Evolutionary conservation across 805 yeast genomes (phyloP).

Genomic region (Candida nanaspora): DNA sequence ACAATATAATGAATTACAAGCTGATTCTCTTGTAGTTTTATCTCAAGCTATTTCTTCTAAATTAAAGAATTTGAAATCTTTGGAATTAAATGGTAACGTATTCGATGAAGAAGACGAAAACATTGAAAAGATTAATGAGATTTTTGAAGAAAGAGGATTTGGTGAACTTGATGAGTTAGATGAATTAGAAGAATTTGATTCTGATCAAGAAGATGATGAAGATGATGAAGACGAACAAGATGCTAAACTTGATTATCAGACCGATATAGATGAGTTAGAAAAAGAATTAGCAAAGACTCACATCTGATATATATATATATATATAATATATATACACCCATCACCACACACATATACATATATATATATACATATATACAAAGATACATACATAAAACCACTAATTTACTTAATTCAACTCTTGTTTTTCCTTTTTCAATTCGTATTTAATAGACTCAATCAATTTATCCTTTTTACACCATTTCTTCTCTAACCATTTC

Average conservation of each 20-base stretch:
- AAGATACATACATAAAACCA: no score
- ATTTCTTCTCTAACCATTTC: slow-evolving; percentile 67
- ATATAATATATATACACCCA: neutral
- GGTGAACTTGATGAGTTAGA: slow-evolving; percentile 92
- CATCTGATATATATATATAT: slow-evolving; percentile 8
- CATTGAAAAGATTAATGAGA: slow-evolving; percentile 49
- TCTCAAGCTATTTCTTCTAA: slow-evolving; percentile 44
- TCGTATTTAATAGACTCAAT: slow-evolving; percentile 31
- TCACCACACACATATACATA: neutral
- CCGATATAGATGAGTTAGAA: slow-evolving; percentile 39
- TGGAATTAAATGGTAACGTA: slow-evolving; percentile 91
- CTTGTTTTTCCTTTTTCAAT: neutral
- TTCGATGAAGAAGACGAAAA: slow-evolving; percentile 81
- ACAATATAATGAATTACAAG: slow-evolving; percentile 84
- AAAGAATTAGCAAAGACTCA: slow-evolving; percentile 40
- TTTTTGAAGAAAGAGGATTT: slow-evolving; percentile 64
- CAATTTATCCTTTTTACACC: slow-evolving; percentile 63
- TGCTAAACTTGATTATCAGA: slow-evolving; percentile 38
- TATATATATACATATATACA: no score
- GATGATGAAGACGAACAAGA: slow-evolving; percentile 50
- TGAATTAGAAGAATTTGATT: slow-evolving; percentile 81
- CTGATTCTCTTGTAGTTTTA: slow-evolving; percentile 53
- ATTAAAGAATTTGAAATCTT: slow-evolving; percentile 50
- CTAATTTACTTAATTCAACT: neutral
- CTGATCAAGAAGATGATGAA: slow-evolving; percentile 62